Percentiles rank a stretch among this genome's conserved stretches.
phyloP scores from a whole-genome alignment of 2,329 filamentous ascomycete genomes.

The Phyllosticta paracitricarpa region DNA sequence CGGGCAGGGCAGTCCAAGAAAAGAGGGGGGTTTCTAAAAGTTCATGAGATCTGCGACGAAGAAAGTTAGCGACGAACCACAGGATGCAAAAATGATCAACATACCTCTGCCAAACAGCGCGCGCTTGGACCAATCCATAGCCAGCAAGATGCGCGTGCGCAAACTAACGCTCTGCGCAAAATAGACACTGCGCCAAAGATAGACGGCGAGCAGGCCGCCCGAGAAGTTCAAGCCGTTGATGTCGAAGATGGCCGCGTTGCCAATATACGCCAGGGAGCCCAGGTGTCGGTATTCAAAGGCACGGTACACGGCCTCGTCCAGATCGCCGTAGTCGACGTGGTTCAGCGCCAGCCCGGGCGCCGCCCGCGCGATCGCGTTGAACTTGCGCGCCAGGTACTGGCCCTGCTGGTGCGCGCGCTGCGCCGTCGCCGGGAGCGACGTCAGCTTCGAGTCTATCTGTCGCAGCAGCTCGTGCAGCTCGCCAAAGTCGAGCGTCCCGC shows the following conservation, averaged over 20 bases:
- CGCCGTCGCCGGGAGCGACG: constrained; percentile 85
- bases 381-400: constrained; percentile 81
- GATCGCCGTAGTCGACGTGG: constrained; percentile 74
- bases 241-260: constrained; percentile 94
- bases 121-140: constrained; percentile 99
- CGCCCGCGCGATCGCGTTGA: constrained; percentile 79
- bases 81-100: constrained; percentile 23
- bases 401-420: constrained; percentile 96
- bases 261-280: constrained; percentile 86
- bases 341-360: constrained; percentile 68
- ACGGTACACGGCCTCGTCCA: constrained; percentile 87
- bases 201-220: constrained; percentile 85
- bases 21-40: constrained; percentile 14
- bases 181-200: constrained; percentile 92
- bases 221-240: constrained; percentile 67
- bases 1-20: background rate
- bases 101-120: constrained; percentile 89
- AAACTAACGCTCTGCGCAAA: constrained; percentile 96
- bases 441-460: constrained; percentile 92
- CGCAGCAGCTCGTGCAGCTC: constrained; percentile 80
- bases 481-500: constrained; percentile 85
- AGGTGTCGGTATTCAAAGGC: constrained; percentile 92
- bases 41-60: constrained; percentile 23
- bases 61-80: background rate
- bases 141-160: constrained; percentile 74